Base-by-base conservation (phyloP, 257 asterid genomes). In the Coffea canephora region DNA sequence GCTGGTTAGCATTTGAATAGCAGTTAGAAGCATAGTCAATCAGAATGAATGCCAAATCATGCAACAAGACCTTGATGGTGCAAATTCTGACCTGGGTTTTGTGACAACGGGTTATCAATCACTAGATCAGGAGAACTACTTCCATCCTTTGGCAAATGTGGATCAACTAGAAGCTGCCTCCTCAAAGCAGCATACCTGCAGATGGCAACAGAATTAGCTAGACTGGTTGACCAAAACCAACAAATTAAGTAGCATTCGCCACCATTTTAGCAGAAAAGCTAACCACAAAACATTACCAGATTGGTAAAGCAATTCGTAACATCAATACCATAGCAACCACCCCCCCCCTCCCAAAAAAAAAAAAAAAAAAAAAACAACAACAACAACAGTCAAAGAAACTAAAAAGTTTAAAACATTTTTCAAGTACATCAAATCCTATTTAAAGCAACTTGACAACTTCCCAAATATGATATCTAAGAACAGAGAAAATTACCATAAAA, bases 41-140 rank as follows among this genome's bases (percentile, higher is more conserved):
- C 9, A 50, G 23, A 68, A 11, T 21, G 27, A 19, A 68, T 18
- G 66, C 59, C 1, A 23, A 25, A 64, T 18, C 6, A 61, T 21
- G 31, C 74, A 25, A 62, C 21, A 67, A 15, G 67, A 13, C 50
- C 66, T 8, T 55, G n/a, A n/a, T 23, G 36, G 49, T n/a, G 50
- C 73, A 25, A 48, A 49, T 46, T 16, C 71, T 68, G 18, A 93
- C 99, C 99, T 66, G 99, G 99, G 79, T 91, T 86, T 83, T 95
- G 98, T 0, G 99, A 95, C 77, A 95, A 88, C 1, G 99, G 99
- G 84, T 95, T 95, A 89, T 95, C 99, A 73, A 95, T 92, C 82
- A 86, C 91, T 41, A 84, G 89, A 86, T 92, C 98, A 54, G 97
- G 97, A 76, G 94, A 90, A 73, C 27, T 83, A 82, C 89, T 84